These are phyloP conservation scores for Phytophthora niederhauseri DNA, from an alignment of 352 stramenopile species.

Conservation along the genomic window DNA sequence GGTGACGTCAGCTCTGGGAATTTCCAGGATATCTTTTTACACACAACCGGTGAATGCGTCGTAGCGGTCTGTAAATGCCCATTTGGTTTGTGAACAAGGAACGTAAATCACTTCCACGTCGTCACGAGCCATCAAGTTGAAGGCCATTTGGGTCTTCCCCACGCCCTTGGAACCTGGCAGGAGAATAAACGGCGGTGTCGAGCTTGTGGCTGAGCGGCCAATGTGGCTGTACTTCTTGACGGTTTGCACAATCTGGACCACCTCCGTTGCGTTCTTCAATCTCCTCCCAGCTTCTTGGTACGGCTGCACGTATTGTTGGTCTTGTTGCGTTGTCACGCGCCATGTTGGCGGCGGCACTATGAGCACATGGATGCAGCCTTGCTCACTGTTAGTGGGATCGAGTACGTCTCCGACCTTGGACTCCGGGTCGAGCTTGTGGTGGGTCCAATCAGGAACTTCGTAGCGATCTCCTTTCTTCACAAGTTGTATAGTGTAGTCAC, in stretches of 20 bases:
- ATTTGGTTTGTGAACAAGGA: neutral
- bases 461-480: neutral
- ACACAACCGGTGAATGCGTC: neutral
- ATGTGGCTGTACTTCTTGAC: neutral
- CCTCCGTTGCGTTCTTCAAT: neutral
- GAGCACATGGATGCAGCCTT: slow-evolving; percentile 1
- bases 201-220: neutral
- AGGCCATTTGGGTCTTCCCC: neutral
- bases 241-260: neutral
- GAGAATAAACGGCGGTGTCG: neutral
- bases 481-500: neutral
- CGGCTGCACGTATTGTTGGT: neutral
- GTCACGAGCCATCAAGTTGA: neutral
- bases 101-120: neutral
- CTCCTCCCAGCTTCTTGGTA: neutral
- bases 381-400: neutral
- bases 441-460: neutral
- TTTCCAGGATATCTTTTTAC: neutral
- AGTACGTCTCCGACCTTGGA: neutral
- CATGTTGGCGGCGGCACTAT: neutral
- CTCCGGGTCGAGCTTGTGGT: neutral
- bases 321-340: neutral
- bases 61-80: neutral
- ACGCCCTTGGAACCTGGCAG: neutral
- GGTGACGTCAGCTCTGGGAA: neutral